Evolutionary conservation across 2,329 filamentous ascomycete species (phyloP), one percentile per base, ranked within the genome.

Genomic region (Talaromyces sp.): DNA sequence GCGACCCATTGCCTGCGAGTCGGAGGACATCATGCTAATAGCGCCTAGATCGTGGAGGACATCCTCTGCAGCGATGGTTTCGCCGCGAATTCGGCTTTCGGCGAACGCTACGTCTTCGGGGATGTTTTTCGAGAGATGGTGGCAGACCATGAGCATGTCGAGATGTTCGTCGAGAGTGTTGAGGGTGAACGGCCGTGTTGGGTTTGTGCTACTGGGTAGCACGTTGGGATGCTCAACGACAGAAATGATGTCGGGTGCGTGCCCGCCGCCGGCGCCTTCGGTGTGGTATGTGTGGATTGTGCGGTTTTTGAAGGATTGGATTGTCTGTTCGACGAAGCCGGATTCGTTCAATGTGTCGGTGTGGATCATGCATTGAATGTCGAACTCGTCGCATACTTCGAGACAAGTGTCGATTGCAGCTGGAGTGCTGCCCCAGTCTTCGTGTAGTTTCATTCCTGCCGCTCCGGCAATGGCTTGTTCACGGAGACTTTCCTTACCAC

Each of bases 131-230:
- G 89, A 93, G 10, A 98, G 83, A 74, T 98, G 94, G 78, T 98
- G 94, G 82, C 94, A 98, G 43, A 97, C 92, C 94, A 97, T 97
- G 56, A 97, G 82, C 94, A 98, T 98, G 80, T 98, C 94, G 15
- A 97, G 86, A 79, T 98, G 94, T 79, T 98, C 94, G 74, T 97
- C 94, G 0, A 98, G 85, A 0, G 94, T 98, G 81, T 98, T 97
- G 69, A 85, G 84, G 1, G 94, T 98, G 78, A 89, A 97, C 0
- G 94, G 94, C 1, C 93, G 85, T 1, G 94, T 98, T 0, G 94
- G 94, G 76, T 97, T 98, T 0, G 94, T 98, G 56, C 90, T 94
- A 5, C 89, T 92, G 0, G 94, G 94, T 0, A 98, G 85, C 1
- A 98, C 93, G 74, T 98, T 95, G 58, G 86, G 79, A 72, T 93